Base-by-base conservation (phyloP, 768 basidiomycete genomes). In the Harrya chromipes region DNA sequence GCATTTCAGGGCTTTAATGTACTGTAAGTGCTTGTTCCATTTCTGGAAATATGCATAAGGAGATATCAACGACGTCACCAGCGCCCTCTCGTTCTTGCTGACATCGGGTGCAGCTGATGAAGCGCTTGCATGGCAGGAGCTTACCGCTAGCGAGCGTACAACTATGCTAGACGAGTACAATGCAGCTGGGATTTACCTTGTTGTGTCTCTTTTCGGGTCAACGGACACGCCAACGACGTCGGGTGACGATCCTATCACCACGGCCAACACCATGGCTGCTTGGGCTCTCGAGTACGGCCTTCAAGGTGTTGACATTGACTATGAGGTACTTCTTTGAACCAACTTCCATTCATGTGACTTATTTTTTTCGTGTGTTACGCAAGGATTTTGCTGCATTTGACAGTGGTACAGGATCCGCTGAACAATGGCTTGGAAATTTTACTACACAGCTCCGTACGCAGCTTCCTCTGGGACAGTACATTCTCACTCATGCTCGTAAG, bases 291-390 rank as follows among this genome's bases (percentile, higher is more conserved):
- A 75, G 52, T 79, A 75, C 53, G 60, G 63, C 29, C 54, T 79
- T 36, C 76, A 77, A 50, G 78, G 78, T 40, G 72, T 78, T 11
- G 78, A 80, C 47, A 68, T 80, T 47, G 78, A 79, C 59, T 79
- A 78, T 44, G 78, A 74, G 59, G 68, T 65, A 33, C 36, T 27
- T 17, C 16, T 11, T 17, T 29, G 8, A 14, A 33, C 8, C 16
- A 33, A 16, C 13, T 6, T 16, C 4, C 33, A 7, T 33, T 33
- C 14, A 7, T 33, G 14, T 14, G 14, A 33, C 14, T 33, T 33
- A 33, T 33, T 33, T 13, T 29, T 29, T 7, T 6, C 33, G 33
- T 19, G 12, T 31, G 19, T 13, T 20, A 8, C n/a, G 6, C 44
- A 17, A 58, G 62, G 66, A 68, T 53, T 66, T 65, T 33, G 47